Percentiles rank a stretch among this genome's conserved stretches.
Conservation (phyloP, 768 basidiomycete genomes). For the Leccinellum luteum region DNA sequence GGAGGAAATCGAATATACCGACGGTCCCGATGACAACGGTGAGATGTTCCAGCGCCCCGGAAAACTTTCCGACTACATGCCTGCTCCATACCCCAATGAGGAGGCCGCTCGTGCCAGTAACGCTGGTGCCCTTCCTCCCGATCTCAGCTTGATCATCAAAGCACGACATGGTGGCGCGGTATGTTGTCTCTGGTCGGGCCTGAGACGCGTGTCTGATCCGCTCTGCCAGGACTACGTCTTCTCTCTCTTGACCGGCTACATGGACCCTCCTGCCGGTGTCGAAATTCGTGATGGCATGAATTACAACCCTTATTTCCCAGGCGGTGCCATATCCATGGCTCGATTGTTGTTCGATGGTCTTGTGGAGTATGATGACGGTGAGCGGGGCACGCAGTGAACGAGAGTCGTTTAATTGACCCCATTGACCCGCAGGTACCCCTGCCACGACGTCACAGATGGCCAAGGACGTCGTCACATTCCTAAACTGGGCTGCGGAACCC, state of each 20-base stretch:
- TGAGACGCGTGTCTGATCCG: conserved; percentile 1
- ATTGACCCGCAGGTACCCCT: conserved; percentile 67
- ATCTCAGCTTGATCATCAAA: conserved; percentile 96
- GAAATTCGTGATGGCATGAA: conserved; percentile 97
- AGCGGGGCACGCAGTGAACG: conserved; percentile 17
- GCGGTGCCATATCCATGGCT: conserved; percentile 98
- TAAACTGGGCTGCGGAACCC: conserved; percentile 96
- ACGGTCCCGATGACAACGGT: conserved; percentile 91
- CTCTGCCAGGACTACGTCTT: conserved; percentile 86
- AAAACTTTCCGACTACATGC: conserved; percentile 97
- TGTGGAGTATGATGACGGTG: conserved; percentile 95
- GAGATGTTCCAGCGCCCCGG: conserved; percentile 99
- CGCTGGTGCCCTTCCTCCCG: conserved; percentile 93
- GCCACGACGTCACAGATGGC: conserved; percentile 99
- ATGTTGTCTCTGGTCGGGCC: conserved; percentile 34
- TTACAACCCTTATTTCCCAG: conserved; percentile 99
- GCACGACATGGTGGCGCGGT: conserved; percentile 96
- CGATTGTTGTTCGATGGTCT: conserved; percentile 93
- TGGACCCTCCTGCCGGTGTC: conserved; percentile 93
- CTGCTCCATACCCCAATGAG: conserved; percentile 93
- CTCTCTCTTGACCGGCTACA: conserved; percentile 94
- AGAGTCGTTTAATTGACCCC: conserved; percentile 6
- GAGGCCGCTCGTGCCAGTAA: conserved; percentile 95
- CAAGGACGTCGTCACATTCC: conserved; percentile 95
- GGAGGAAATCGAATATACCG: conserved; percentile 94